Conservation (phyloP, 805 yeast species). For the Hemisphaericaspora nanyangensis region DNA sequence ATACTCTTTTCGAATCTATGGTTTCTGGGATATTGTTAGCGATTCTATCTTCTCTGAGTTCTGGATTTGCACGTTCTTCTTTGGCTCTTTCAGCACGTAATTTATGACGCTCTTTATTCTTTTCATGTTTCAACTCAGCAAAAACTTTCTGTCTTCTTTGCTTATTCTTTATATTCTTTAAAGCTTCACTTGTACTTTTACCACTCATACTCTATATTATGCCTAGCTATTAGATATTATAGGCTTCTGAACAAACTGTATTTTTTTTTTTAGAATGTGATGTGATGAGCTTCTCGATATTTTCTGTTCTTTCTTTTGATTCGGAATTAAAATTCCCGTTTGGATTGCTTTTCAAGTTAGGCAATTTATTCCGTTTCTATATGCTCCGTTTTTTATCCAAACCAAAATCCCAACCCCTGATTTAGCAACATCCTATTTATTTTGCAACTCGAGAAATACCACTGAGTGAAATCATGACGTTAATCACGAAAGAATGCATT, state of each 20-base stretch:
- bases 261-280: background rate
- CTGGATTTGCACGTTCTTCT: conserved; percentile 82
- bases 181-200: conserved; percentile 25
- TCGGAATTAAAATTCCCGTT: background rate
- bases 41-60: conserved; percentile 73
- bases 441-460: no score
- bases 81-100: conserved; percentile 79
- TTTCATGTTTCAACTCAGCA: conserved; percentile 69
- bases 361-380: background rate
- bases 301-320: conserved; percentile 1
- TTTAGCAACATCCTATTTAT: no score
- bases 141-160: conserved; percentile 74
- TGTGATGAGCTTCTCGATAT: conserved; percentile 3
- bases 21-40: conserved; percentile 77
- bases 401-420: no score
- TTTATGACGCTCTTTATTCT: conserved; percentile 73
- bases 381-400: background rate
- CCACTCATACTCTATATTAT: conserved; percentile 11
- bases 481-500: conserved; percentile 3
- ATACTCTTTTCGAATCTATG: conserved; percentile 78
- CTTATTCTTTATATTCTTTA: conserved; percentile 63
- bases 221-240: background rate
- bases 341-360: background rate
- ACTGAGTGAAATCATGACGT: background rate
- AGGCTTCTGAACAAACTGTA: background rate